Evolutionary conservation across 176 grass and related monocot species (phyloP).

Genomic region (Oropetium thomaeum): DNA sequence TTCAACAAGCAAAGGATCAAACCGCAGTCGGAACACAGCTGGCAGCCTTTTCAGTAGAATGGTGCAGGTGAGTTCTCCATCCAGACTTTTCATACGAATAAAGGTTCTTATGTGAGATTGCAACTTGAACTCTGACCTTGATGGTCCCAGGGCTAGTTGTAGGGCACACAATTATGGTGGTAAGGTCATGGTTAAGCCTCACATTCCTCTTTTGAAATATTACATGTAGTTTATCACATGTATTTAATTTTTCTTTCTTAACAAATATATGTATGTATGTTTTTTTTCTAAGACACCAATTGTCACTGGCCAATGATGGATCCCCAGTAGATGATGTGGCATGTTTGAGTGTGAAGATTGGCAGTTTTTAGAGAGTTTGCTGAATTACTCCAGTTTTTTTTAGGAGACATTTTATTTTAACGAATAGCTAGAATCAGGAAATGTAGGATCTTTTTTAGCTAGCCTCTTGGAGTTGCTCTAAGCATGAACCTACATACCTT

Average conservation of each 20-base stretch:
- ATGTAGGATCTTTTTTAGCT: too few relatives aligned
- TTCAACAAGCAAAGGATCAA: conserved; percentile 52
- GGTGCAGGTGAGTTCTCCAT: conserved; percentile 49
- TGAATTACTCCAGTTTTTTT: too few relatives aligned
- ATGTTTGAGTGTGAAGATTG: too few relatives aligned
- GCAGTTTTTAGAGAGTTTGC: too few relatives aligned
- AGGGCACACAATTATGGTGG: not conserved
- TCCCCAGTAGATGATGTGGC: too few relatives aligned
- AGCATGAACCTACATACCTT: conserved; percentile 24
- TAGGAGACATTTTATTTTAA: too few relatives aligned
- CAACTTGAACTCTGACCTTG: not conserved
- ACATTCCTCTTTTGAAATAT: not conserved
- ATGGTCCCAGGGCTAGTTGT: not conserved
- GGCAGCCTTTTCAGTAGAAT: conserved; percentile 81
- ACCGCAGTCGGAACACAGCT: conserved; percentile 44
- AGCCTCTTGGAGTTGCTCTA: too few relatives aligned
- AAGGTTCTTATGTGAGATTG: conserved; percentile 20
- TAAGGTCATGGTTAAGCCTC: not conserved
- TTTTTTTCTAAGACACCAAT: not conserved
- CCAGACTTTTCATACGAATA: conserved; percentile 5
- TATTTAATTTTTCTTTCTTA: too few relatives aligned
- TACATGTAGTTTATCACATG: not conserved
- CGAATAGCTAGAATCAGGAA: too few relatives aligned
- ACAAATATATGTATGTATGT: too few relatives aligned
- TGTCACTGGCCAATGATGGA: not conserved